Evolutionary conservation across 805 yeast species (phyloP).

Genomic region (Ogataea pignaliae): DNA sequence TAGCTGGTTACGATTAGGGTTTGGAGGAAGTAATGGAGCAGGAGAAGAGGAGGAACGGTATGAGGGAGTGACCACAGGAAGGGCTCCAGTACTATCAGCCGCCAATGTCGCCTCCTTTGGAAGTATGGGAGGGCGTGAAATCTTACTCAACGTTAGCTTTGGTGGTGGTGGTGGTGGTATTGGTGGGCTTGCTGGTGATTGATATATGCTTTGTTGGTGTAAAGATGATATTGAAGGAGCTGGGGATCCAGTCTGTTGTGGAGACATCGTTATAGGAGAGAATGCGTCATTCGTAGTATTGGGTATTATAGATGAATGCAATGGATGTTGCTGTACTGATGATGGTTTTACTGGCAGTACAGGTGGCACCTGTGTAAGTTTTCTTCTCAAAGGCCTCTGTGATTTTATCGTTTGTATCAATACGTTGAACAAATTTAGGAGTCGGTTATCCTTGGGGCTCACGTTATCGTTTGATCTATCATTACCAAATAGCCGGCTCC

Average conservation of each 20-base stretch:
- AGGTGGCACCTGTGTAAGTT: neutral
- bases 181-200: slow-evolving; percentile 53
- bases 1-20: slow-evolving; percentile 20
- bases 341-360: slow-evolving; percentile 4
- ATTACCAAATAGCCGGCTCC: slow-evolving; percentile 34
- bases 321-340: neutral
- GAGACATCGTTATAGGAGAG: neutral
- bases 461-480: slow-evolving; percentile 23
- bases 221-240: slow-evolving; percentile 21
- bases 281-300: neutral
- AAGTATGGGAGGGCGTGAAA: slow-evolving; percentile 6
- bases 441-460: slow-evolving; percentile 23
- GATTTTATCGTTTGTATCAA: slow-evolving; percentile 15
- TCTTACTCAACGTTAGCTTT: slow-evolving; percentile 2
- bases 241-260: slow-evolving; percentile 15
- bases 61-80: neutral
- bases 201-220: slow-evolving; percentile 33
- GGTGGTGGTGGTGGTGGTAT: slow-evolving; percentile 27
- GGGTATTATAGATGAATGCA: neutral
- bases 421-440: slow-evolving; percentile 19
- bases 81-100: neutral
- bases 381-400: slow-evolving; percentile 12
- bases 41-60: slow-evolving; percentile 1
- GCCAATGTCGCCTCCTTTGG: slow-evolving; percentile 2
- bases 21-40: slow-evolving; percentile 27